These are phyloP conservation scores for Nicotiana sylvestris DNA, from an alignment of 257 asterid genomes.

Conservation along the genomic window DNA sequence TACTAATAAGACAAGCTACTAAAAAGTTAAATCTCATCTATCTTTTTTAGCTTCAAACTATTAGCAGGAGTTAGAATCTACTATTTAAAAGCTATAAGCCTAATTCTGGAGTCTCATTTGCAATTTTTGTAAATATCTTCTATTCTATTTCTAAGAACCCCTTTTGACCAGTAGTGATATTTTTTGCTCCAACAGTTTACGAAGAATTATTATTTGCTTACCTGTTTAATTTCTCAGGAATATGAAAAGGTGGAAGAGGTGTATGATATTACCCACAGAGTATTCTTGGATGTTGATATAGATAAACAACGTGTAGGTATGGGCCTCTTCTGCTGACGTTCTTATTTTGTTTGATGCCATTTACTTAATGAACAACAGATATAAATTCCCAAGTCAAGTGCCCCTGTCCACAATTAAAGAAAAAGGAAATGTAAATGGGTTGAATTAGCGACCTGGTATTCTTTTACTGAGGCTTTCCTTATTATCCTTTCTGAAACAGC, in stretches of 20 bases:
- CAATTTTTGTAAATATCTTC: background rate
- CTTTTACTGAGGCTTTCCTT: background rate
- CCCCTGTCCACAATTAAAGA: background rate
- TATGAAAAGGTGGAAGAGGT: constrained; percentile 54
- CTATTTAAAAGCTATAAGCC: background rate
- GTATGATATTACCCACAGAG: constrained; percentile 73
- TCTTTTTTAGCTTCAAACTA: background rate
- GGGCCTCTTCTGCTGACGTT: background rate
- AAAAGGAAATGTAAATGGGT: background rate
- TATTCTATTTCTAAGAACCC: background rate
- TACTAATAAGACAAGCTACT: background rate
- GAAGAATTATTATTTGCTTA: background rate
- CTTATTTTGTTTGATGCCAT: background rate
- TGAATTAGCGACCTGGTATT: background rate
- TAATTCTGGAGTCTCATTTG: background rate
- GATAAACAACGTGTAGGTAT: constrained; percentile 83
- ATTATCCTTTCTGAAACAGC: background rate
- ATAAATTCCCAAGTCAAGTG: background rate
- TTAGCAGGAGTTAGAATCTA: background rate
- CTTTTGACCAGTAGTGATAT: background rate
- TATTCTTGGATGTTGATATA: constrained; percentile 91
- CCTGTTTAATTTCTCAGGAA: constrained; percentile 36
- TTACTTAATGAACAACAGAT: background rate
- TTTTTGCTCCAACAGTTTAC: background rate
- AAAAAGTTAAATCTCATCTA: background rate